These are phyloP conservation scores for Vitis amurensis DNA, from an alignment of 164 flowering plant species.

Conservation along the genomic window DNA sequence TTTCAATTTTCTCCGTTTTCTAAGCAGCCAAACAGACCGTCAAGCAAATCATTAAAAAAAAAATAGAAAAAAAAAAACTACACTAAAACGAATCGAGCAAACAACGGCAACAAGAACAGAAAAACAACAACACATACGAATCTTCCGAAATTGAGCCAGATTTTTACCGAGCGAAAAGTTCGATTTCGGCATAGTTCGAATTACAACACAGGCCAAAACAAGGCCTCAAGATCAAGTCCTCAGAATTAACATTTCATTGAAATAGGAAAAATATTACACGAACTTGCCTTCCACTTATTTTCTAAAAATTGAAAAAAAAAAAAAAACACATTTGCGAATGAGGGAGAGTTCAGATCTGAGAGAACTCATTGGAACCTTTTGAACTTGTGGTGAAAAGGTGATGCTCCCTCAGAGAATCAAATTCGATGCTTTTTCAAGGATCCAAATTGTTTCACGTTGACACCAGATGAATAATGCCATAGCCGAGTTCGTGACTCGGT, in stretches of 20 bases:
- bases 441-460: too few species aligned
- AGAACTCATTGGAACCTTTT: conserved; percentile 13
- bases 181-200: conserved; percentile 14
- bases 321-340: neutral
- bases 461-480: too few species aligned
- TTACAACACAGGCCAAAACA: neutral
- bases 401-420: conserved; percentile 23
- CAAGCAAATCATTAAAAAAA: neutral
- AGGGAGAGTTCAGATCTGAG: neutral
- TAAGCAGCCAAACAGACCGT: neutral
- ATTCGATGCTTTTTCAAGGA: conserved; percentile 21
- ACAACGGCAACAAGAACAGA: neutral
- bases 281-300: too few species aligned
- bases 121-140: conserved; percentile 24
- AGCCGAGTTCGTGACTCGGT: too few species aligned
- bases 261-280: too few species aligned
- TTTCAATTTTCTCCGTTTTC: neutral
- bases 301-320: neutral
- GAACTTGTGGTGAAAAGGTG: conserved; percentile 11
- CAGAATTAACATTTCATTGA: neutral
- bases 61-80: neutral
- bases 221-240: neutral
- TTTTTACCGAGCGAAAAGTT: conserved; percentile 34
- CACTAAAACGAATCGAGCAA: conserved; percentile 1
- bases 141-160: conserved; percentile 20